Evolutionary conservation across 1,139 yeast genomes (phyloP).

Genomic region (Kodamaea derodonti): DNA sequence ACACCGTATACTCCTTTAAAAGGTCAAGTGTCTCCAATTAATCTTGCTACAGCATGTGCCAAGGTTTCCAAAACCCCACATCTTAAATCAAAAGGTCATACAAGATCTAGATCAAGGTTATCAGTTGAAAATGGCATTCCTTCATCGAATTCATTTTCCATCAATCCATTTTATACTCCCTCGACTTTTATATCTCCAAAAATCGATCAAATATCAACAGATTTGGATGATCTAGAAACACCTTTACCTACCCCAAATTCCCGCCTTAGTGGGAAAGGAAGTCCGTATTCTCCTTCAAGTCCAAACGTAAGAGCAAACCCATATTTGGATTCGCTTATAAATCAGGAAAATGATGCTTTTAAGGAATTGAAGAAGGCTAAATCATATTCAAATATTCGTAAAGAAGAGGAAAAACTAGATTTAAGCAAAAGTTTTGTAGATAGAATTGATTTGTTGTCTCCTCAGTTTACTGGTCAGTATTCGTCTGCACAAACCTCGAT

Average conservation of each 20-base stretch:
- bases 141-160: conserved; percentile 14
- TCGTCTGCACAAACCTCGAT: neutral
- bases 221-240: conserved; percentile 30
- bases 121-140: conserved; percentile 7
- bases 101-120: conserved; percentile 39
- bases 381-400: conserved; percentile 16
- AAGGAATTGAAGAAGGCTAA: conserved; percentile 40
- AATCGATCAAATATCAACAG: conserved; percentile 22
- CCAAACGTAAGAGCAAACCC: conserved; percentile 7
- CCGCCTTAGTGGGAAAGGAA: conserved; percentile 4
- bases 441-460: conserved; percentile 4
- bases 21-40: conserved; percentile 22
- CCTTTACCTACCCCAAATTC: conserved; percentile 31
- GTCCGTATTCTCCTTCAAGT: conserved; percentile 6
- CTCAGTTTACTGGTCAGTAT: neutral
- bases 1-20: conserved; percentile 30
- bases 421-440: conserved; percentile 5
- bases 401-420: conserved; percentile 3
- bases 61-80: conserved; percentile 32
- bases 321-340: conserved; percentile 30
- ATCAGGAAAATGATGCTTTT: conserved; percentile 45
- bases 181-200: conserved; percentile 40
- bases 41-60: conserved; percentile 17
- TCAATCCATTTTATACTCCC: conserved; percentile 48
- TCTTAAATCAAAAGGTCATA: conserved; percentile 31